Base-by-base conservation (phyloP, 139 green algal genomes). In the Astrephomene gubernaculifera region DNA sequence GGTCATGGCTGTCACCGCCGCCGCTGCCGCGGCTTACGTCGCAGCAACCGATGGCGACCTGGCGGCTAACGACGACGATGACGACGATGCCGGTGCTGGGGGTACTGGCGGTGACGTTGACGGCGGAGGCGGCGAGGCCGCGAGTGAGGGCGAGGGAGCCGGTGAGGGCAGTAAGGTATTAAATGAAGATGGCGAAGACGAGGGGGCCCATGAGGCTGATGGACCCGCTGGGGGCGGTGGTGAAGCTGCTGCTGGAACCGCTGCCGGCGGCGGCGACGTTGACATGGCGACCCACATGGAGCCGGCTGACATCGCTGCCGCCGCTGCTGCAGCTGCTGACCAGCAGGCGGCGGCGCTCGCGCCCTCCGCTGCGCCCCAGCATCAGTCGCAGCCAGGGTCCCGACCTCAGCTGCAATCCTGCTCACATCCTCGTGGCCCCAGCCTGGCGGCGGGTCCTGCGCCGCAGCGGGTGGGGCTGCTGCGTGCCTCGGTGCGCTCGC, bases 401-500 rank as follows among this genome's bases (percentile, higher is more conserved):
- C n/a, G n/a, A n/a, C n/a, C n/a, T n/a, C n/a, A n/a, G n/a, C n/a
- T n/a, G n/a, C n/a, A n/a, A n/a, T n/a, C n/a, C n/a, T n/a, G n/a
- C n/a, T n/a, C n/a, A n/a, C n/a, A n/a, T n/a, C 24, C 35, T 29
- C 60, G 39, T 4, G 65, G 52, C 21, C 41, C 54, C 25, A 9
- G 29, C 8, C 64, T 68, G 41, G 60, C 36, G 0, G 38, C 52
- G 10, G 65, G 80, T 2, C 67, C 80, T 7, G 17, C 69, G 43
- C 53, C 53, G 24, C 14, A 63, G 71, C 84, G 53, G 54, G 57
- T 75, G 71, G 61, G 44, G 12, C 4, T 14, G 71, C 64, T 91
- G 44, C 79, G 87, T 7, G n/a, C 44, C 29, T 79, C 83, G n/a
- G 71, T 86, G 1, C 45, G 45, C 1, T 53, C 81, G 49, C 81